Conservation (phyloP, 208 protist species). For the Wallacemonas collosoma region DNA sequence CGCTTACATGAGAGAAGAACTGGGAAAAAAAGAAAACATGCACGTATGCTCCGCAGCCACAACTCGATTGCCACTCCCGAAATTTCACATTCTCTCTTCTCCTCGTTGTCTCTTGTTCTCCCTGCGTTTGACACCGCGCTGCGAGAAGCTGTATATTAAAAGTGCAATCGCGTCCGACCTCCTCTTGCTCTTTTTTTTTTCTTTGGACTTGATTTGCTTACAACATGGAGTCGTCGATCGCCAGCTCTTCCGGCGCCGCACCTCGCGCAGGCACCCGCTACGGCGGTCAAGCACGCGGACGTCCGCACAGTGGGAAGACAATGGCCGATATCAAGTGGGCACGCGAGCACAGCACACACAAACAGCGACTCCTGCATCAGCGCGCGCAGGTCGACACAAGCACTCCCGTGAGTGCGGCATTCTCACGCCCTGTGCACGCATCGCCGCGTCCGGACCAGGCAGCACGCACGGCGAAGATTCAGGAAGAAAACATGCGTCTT, state of each 20-base stretch:
- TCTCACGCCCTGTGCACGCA: conserved; percentile 16
- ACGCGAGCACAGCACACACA: conserved; percentile 45
- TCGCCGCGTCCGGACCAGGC: conserved; percentile 15
- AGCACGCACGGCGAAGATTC: conserved; percentile 32
- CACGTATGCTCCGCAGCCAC: too few relatives aligned
- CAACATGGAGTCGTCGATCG: not conserved
- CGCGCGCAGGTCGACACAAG: conserved; percentile 46
- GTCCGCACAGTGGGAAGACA: not conserved
- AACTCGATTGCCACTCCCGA: too few relatives aligned
- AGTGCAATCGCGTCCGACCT: not conserved
- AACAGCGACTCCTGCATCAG: conserved; percentile 41
- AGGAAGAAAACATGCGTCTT: conserved; percentile 52
- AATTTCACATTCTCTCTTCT: too few relatives aligned
- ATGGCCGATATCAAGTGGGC: not conserved
- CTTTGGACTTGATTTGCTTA: conserved; percentile 12
- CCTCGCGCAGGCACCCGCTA: not conserved
- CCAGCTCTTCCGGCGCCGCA: not conserved
- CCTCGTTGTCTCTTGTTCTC: too few relatives aligned
- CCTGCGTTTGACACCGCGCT: too few relatives aligned
- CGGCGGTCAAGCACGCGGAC: not conserved
- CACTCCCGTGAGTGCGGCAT: conserved; percentile 32
- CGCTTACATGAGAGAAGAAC: too few relatives aligned
- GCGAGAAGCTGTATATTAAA: too few relatives aligned
- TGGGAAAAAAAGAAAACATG: too few relatives aligned
- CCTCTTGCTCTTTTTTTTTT: conserved; percentile 18